Evolutionary conservation across 768 basidiomycete genomes (phyloP).

Genomic region (Boletus reticuloceps): DNA sequence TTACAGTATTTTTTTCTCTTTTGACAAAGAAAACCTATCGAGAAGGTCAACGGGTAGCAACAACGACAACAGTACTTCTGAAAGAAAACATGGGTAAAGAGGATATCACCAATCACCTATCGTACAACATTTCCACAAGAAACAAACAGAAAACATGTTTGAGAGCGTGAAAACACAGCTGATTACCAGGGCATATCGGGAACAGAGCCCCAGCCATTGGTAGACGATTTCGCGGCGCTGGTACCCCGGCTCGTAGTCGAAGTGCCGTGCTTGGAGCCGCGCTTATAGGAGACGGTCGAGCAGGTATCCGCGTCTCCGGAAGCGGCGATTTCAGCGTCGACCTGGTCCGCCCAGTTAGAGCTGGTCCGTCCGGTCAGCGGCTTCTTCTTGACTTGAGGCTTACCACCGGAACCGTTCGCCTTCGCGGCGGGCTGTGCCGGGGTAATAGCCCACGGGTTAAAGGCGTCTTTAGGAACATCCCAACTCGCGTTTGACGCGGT

Average conservation of each 20-base stretch:
- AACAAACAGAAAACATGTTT: not conserved
- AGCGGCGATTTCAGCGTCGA: constrained; percentile 17
- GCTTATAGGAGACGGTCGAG: constrained; percentile 12
- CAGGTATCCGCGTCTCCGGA: not conserved
- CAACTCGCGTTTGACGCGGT: constrained; percentile 21
- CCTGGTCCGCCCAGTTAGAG: constrained; percentile 29
- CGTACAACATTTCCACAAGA: constrained; percentile 1
- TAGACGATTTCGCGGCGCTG: constrained; percentile 15
- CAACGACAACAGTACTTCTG: not conserved
- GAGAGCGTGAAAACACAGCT: not conserved
- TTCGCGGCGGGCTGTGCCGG: constrained; percentile 1
- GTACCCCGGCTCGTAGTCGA: constrained; percentile 10
- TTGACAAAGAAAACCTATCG: too few species aligned
- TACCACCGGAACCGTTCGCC: not conserved
- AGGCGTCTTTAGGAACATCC: constrained; percentile 17
- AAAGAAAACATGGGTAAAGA: not conserved
- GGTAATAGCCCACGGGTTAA: constrained; percentile 21
- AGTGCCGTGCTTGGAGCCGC: constrained; percentile 9
- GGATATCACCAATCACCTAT: not conserved
- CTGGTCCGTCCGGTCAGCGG: not conserved
- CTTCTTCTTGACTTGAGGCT: constrained; percentile 10
- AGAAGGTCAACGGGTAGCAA: not conserved
- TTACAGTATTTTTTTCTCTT: not conserved
- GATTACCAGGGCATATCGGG: constrained; percentile 25
- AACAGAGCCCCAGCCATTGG: constrained; percentile 26